Evolutionary conservation across 208 protist species (phyloP), one percentile per base, ranked within the genome.

Genomic region (Leishmania martiniquensis): DNA sequence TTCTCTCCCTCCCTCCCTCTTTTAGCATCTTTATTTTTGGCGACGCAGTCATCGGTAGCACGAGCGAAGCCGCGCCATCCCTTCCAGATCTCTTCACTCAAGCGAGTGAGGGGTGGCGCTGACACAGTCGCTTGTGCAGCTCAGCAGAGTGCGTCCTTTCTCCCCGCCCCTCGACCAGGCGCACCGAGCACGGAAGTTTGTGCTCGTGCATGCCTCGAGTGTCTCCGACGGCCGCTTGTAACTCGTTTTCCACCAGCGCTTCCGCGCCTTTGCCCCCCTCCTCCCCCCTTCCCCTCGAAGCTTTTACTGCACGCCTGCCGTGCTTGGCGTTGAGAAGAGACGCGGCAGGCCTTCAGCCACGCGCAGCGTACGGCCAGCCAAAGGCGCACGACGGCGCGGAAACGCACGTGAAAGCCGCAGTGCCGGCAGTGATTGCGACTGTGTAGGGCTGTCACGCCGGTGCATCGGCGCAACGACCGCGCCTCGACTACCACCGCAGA

Each of bases 401-500:
- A n/a, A 55, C 32, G 39, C 29, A 72, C 13, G n/a, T 2, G 10
- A 55, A 54, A 55, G 34, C 1, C 13, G 3, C 67, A 25, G 44
- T 20, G 20, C 54, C 37, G 2, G 37, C 6, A 1, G 3, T 55
- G 44, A 4, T 10, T 62, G 13, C 52, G 44, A 39, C 37, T 22
- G 44, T 25, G 34, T 25, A 49, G 15, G 29, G 39, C 13, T 4
- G 15, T n/a, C 66, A 68, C 72, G 4, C 70, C 78, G 34, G 69
- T 45, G 20, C 66, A 77, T 65, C 68, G 55, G 22, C 65, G 74
- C 37, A 75, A 65, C 15, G 72, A 77, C 51, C 5, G 65, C 72
- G 52, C 72, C 5, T 32, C 57, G 1, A 34, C 57, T 3, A n/a
- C 55, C 47, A 20, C 72, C n/a, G 32, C 17, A 22, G 51, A 6